phyloP scores from a whole-genome alignment of 2,329 filamentous ascomycete species.

The Lecanicillium sp. region DNA sequence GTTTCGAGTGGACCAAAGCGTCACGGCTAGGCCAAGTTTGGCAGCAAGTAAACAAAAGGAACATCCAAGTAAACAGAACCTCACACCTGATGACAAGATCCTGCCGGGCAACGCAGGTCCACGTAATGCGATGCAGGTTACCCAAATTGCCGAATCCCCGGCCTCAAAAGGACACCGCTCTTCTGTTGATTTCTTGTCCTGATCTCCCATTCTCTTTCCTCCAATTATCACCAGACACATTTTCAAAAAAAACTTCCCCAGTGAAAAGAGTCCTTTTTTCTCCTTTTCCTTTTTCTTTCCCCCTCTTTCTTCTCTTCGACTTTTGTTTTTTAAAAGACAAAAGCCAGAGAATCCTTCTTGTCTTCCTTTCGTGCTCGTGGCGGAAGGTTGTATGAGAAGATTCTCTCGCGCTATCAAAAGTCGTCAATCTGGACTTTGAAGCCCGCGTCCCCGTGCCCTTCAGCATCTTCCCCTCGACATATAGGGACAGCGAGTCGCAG shows the following conservation, averaged over 20 bases:
- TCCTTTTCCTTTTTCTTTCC: conserved; percentile 22
- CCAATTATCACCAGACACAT: conserved; percentile 30
- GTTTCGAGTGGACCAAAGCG: conserved; percentile 2
- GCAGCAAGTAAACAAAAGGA: conserved; percentile 8
- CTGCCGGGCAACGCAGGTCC: conserved; percentile 7
- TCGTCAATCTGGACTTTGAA: conserved; percentile 99
- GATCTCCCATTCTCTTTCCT: conserved; percentile 21
- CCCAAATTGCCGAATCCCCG: conserved; percentile 13
- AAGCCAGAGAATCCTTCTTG: conserved; percentile 60
- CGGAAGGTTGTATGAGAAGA: conserved; percentile 57
- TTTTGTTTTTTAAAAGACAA: conserved; percentile 50
- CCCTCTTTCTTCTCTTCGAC: conserved; percentile 29
- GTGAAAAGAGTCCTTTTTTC: conserved; percentile 22
- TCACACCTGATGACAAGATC: conserved; percentile 2
- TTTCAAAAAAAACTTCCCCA: conserved; percentile 20
- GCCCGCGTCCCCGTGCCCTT: conserved; percentile 98
- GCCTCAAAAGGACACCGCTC: conserved; percentile 31
- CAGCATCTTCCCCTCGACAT: conserved; percentile 99
- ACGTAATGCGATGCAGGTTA: conserved; percentile 8
- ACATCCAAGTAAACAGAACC: conserved; percentile 5
- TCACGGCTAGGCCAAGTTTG: conserved; percentile 8
- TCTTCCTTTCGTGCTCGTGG: conserved; percentile 59
- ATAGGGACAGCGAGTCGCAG: conserved; percentile 58
- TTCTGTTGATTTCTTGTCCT: conserved; percentile 18
- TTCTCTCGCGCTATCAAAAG: conserved; percentile 59